phyloP scores from a whole-genome alignment of 2,329 filamentous ascomycete species.

The Polychaeton citri region DNA sequence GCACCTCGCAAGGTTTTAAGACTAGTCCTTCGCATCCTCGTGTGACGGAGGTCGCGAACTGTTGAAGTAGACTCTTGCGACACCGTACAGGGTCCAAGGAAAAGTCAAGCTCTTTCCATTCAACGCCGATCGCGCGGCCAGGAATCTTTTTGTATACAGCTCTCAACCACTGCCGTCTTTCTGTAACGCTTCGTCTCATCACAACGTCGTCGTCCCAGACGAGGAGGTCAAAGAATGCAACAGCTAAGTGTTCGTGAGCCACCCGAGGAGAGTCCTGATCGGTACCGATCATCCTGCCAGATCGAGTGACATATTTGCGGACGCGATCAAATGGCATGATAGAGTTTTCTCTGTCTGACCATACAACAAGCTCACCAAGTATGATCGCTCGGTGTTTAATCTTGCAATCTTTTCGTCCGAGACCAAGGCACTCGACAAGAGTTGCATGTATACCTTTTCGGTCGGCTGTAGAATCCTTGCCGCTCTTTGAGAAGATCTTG shows the following conservation, averaged over 20 bases:
- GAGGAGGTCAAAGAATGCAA: slow-evolving; percentile 49
- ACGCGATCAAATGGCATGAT: slow-evolving; percentile 72
- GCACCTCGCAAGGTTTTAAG: slow-evolving; percentile 54
- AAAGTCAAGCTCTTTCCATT: slow-evolving; percentile 57
- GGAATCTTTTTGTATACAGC: slow-evolving; percentile 39
- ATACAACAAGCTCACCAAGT: slow-evolving; percentile 73
- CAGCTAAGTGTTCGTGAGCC: slow-evolving; percentile 44
- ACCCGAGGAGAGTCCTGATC: slow-evolving; percentile 51
- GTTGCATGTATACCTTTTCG: slow-evolving; percentile 47
- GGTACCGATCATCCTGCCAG: slow-evolving; percentile 56
- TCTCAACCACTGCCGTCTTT: slow-evolving; percentile 48
- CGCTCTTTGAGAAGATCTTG: slow-evolving; percentile 83
- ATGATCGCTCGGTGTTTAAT: slow-evolving; percentile 59
- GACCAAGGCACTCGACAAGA: slow-evolving; percentile 50
- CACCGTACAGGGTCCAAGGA: slow-evolving; percentile 28
- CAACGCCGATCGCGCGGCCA: slow-evolving; percentile 54
- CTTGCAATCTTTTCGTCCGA: slow-evolving; percentile 45
- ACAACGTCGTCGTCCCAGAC: slow-evolving; percentile 42
- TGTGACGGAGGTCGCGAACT: slow-evolving; percentile 55
- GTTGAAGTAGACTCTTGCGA: slow-evolving; percentile 40
- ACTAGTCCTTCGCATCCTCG: slow-evolving; percentile 65
- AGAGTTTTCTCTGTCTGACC: slow-evolving; percentile 49
- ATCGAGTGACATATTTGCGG: slow-evolving; percentile 62
- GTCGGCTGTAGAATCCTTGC: slow-evolving; percentile 74
- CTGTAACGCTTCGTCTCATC: slow-evolving; percentile 41